Percentiles rank a stretch among this genome's conserved stretches.
Evolutionary conservation across 257 asterid genomes (phyloP).

Genomic region (Scutellaria barbata): DNA sequence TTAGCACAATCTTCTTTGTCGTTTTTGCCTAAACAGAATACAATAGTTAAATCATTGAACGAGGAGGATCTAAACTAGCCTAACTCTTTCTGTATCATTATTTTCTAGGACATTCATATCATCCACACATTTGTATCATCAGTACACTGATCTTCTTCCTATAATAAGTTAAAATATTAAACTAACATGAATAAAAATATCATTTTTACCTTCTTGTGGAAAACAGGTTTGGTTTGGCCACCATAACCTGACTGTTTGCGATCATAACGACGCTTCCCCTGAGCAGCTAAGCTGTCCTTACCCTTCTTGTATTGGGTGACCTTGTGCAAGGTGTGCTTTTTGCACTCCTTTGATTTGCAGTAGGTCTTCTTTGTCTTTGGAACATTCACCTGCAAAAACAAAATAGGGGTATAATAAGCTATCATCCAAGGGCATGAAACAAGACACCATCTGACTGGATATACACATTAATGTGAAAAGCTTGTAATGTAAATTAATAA

Average conservation of each 20-base stretch:
- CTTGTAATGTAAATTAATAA: neutral
- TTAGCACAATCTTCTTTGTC: slow-evolving; percentile 73
- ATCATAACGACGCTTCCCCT: slow-evolving; percentile 84
- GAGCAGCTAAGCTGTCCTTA: slow-evolving; percentile 71
- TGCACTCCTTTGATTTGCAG: slow-evolving; percentile 85
- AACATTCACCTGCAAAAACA: slow-evolving; percentile 63
- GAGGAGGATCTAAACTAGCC: too few relatives aligned
- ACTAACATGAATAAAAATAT: neutral
- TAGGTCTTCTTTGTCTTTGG: slow-evolving; percentile 81
- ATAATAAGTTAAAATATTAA: neutral
- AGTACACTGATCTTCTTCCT: too few relatives aligned
- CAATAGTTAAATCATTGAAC: too few relatives aligned
- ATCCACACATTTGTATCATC: neutral
- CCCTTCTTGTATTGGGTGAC: slow-evolving; percentile 86
- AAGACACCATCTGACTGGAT: neutral
- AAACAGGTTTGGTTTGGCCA: slow-evolving; percentile 86
- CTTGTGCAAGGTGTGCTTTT: slow-evolving; percentile 80
- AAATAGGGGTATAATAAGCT: neutral
- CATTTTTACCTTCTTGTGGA: slow-evolving; percentile 76
- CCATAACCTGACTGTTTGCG: slow-evolving; percentile 90
- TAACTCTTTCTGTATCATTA: too few relatives aligned
- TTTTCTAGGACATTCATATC: too few relatives aligned
- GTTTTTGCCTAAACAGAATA: slow-evolving; percentile 58
- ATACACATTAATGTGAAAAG: too few relatives aligned
- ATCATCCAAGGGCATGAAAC: neutral